These are phyloP conservation scores for Sporothrix euskadiensis DNA, from an alignment of 2,329 filamentous ascomycete species.

Conservation along the genomic window DNA sequence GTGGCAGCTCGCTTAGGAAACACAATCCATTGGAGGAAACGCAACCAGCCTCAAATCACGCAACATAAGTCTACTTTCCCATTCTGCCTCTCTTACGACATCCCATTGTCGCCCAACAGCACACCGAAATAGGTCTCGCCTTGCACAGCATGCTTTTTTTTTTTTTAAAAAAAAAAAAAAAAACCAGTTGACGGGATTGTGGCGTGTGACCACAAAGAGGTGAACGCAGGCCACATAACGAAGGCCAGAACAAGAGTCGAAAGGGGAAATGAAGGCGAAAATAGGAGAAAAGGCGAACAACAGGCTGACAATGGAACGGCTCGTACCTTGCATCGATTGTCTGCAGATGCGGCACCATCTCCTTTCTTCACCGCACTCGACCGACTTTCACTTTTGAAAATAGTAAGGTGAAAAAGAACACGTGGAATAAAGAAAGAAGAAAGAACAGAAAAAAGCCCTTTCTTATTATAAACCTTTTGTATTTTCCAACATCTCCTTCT, in stretches of 20 bases:
- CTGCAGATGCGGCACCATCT: not conserved
- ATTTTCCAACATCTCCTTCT: not conserved
- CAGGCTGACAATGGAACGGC: not conserved
- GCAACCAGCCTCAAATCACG: not conserved
- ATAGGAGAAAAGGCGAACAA: not conserved
- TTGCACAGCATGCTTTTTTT: conserved; percentile 6
- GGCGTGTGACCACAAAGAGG: not conserved
- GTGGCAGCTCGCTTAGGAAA: conserved; percentile 1
- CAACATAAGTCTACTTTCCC: not conserved
- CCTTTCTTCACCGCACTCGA: not conserved
- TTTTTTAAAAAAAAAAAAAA: too few species aligned
- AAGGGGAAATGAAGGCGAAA: not conserved
- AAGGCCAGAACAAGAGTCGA: not conserved
- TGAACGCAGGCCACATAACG: not conserved
- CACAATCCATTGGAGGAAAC: conserved; percentile 1
- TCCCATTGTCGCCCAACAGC: not conserved
- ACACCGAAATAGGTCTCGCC: conserved; percentile 12
- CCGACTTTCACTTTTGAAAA: not conserved
- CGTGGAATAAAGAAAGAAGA: not conserved
- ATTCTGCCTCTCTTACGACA: not conserved
- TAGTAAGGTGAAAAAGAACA: not conserved
- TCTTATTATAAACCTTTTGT: not conserved
- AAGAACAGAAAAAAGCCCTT: not conserved
- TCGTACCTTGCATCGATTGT: not conserved
- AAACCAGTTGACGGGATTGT: not conserved